A percentile compares a stretch with the other conserved stretches of the same genome.
phyloP scores from a whole-genome alignment of 75 land plant species.

The Pseudotsuga menziesii region DNA sequence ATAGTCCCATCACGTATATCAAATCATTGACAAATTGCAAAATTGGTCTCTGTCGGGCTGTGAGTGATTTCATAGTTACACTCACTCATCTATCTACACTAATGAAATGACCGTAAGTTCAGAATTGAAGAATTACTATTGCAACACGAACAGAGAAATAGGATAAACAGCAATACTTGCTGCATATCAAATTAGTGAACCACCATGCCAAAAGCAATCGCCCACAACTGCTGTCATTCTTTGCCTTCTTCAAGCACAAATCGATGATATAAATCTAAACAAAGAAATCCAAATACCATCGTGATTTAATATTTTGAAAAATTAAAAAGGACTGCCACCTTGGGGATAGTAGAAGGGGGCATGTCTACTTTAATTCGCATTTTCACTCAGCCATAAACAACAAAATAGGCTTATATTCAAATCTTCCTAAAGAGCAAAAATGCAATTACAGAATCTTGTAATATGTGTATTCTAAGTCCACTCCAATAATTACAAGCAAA shows the following conservation, averaged over 20 bases:
- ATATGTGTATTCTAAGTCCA: background rate
- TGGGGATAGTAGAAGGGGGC: background rate
- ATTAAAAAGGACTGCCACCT: background rate
- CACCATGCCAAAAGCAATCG: background rate
- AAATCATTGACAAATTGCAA: background rate
- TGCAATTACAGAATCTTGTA: background rate
- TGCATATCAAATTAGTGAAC: background rate
- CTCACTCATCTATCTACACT: background rate
- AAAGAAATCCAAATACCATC: background rate
- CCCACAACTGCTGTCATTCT: background rate
- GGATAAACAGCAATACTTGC: background rate
- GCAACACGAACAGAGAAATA: background rate
- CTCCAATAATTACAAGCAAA: background rate
- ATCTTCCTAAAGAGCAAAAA: background rate
- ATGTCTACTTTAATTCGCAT: background rate
- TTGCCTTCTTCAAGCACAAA: background rate
- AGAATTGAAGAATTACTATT: background rate
- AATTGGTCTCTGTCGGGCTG: background rate
- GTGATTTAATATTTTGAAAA: background rate
- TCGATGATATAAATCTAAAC: conserved; percentile 1
- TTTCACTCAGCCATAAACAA: background rate
- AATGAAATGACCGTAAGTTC: too few species aligned
- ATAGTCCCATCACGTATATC: background rate
- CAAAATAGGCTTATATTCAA: background rate
- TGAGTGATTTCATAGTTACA: background rate